Base-by-base conservation (phyloP, 2,329 filamentous ascomycete species). In the Aspergillus pseudoglaucus region DNA sequence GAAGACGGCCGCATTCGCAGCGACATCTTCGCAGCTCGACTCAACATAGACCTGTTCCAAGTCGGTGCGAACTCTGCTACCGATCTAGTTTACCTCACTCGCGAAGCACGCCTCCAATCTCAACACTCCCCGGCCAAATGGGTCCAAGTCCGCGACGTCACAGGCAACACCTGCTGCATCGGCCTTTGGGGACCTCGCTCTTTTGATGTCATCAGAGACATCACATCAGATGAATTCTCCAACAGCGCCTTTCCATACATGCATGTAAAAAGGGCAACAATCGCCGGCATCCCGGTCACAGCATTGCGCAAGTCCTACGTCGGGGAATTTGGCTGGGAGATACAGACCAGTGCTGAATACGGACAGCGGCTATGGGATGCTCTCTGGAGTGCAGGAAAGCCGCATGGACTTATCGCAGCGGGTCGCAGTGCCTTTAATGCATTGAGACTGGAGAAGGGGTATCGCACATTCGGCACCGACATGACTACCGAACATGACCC, bases 151-250 rank as follows among this genome's bases (percentile, higher is more conserved):
- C 75, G 75, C 27, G 81, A 84, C 38, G 71, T 83, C 40, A 84
- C 81, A 0, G 77, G 78, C 1, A 75, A 72, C 3, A 82, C 80
- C 0, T 83, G 80, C 57, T 78, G 77, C 49, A 71, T 84, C 17
- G 81, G 81, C 0, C 75, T 84, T 14, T 84, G 81, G 80, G 81
- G 81, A 0, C 82, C 82, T 40, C 71, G 67, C 9, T 69, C 80
- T 0, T 66, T 70, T 3, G 73, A 80, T 2, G 74, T 84, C 0
- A 70, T 84, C 33, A 55, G 62, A 4, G 56, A 59, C 0, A 61
- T 78, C 48, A 61, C 46, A 38, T 47, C 49, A 0, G 55, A 60
- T 10, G 59, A 63, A 12, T 52, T 65, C 32, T 59, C 59, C 12
- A 58, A 58, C 40, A 44, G 46, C 6, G 74, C 66, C 0, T 65